Base-by-base conservation (phyloP, 768 basidiomycete species). In the Auriscalpium microsporum region DNA sequence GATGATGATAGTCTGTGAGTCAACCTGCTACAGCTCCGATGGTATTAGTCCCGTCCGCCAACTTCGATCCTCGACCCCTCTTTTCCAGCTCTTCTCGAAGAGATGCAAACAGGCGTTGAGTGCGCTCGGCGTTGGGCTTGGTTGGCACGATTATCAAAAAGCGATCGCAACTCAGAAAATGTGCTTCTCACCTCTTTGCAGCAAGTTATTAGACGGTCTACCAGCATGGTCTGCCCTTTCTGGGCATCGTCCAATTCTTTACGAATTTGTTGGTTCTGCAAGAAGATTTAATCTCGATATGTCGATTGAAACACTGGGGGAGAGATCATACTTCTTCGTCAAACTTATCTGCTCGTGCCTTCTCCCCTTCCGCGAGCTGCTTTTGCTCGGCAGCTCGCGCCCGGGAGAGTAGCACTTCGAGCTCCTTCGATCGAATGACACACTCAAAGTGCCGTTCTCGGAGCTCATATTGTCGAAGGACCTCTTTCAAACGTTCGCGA, bases 371-470 rank as follows among this genome's bases (percentile, higher is more conserved):
- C 13, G 84, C 84, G 47, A 92, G 74, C 62, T 90, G 86, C 68
- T 86, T 87, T 68, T 91, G 88, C 64, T 93, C 91, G 10, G 90
- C 89, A 23, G 88, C 86, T 68, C 90, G 84, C 45, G 91, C 91
- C 35, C 90, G 82, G 48, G 91, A 90, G 14, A 94, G 76, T 17
- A 94, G 71, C 14, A 94, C 87, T 66, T 94, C 91, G 21, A 94
- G 78, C 69, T 94, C 91, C 70, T 94, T 94, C 45, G 91, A 93
- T 44, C 91, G 87, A 54, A 94, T 85, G 33, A 94, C 86, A 60
- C 89, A 91, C 72, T 93, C 91, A 63, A 93, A 94, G 74, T 94
- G 91, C 66, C 83, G 84, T 73, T 94, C 91, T 57, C 91, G 86
- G 54, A 92, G 81, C 65, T 94, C 87, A 65, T 94, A 94, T 65